Base-by-base conservation (phyloP, 371 early-diverging fungal species). In the Vairimorpha ceranae region DNA sequence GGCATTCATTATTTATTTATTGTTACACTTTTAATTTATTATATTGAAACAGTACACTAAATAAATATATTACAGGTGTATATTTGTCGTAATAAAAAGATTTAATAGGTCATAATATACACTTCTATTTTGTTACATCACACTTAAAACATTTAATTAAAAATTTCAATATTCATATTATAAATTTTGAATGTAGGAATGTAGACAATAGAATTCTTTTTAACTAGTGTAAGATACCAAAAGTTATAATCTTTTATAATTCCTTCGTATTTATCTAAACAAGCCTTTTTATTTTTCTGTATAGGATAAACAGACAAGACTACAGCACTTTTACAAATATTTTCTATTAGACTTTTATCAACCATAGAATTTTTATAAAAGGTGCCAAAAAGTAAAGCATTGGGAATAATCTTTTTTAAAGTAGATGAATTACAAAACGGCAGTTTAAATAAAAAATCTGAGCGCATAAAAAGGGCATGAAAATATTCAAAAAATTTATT, bases 121-220 rank as follows among this genome's bases (percentile, higher is more conserved):
- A 41, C 7, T 41, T 41, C 10, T 41, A 41, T 41, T 41, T 15
- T 41, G 15, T 41, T 41, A 41, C 15, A 41, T 10, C 15, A 10
- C 10, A 10, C 7, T 41, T 41, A 41, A 10, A 41, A 41, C 10
- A 41, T 41, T 41, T 65, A 72, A 48, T 72, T 65, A 30, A 54
- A 65, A 4, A 79, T 36, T 65, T 77, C 74, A 35, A 74, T 27
- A n/a, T 63, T 46, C 12, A 54, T 74, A 29, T 77, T 75, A 54
- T 80, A 80, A 0, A 80, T 36, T 59, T 56, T 66, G n/a, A 54
- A 71, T n/a, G 77, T 80, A 21, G 80, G 80, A 15, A 80, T 68
- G 61, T 54, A 80, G 6, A 77, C 59, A 21, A 56, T 30, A 27
- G 60, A 59, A n/a, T 76, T 77, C 6, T 59, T 61, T n/a, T 68